A percentile compares a stretch with the other conserved stretches of the same genome.
Evolutionary conservation across 345 rosid species (phyloP).

Genomic region (Turritis glabra): DNA sequence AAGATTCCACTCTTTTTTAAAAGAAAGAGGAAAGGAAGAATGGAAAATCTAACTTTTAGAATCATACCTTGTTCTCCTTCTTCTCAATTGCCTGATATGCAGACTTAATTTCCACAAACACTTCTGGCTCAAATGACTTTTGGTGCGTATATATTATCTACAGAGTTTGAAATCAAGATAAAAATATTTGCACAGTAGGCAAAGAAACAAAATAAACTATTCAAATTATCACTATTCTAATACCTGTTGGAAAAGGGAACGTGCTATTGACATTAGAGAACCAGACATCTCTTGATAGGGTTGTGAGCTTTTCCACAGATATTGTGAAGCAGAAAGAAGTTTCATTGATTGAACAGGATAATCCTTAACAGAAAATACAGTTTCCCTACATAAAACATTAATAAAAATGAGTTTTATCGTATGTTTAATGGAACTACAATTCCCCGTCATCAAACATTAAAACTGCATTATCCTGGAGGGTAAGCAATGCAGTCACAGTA

Average conservation of each 20-base stretch:
- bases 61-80: constrained; percentile 46
- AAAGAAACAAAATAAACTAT: constrained; percentile 13
- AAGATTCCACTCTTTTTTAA: constrained; percentile 21
- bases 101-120: constrained; percentile 56
- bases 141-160: constrained; percentile 75
- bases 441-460: constrained; percentile 16
- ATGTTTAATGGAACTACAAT: not conserved
- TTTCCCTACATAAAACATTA: constrained; percentile 47
- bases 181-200: not conserved
- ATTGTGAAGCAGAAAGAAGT: constrained; percentile 55
- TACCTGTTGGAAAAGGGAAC: constrained; percentile 74
- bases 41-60: constrained; percentile 1
- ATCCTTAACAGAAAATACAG: constrained; percentile 55
- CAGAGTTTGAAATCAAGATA: constrained; percentile 31
- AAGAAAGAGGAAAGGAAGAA: constrained; percentile 16
- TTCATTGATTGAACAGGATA: constrained; percentile 49
- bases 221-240: constrained; percentile 15
- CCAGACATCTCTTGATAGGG: constrained; percentile 39
- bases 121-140: constrained; percentile 61
- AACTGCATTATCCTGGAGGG: constrained; percentile 22
- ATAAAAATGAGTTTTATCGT: not conserved
- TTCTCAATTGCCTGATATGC: constrained; percentile 48
- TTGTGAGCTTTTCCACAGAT: constrained; percentile 56
- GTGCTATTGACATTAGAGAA: constrained; percentile 58
- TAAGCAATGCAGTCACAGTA: not conserved